These are phyloP conservation scores for Ceratocystis harringtonii DNA, from an alignment of 2,329 filamentous ascomycete species.

Conservation along the genomic window DNA sequence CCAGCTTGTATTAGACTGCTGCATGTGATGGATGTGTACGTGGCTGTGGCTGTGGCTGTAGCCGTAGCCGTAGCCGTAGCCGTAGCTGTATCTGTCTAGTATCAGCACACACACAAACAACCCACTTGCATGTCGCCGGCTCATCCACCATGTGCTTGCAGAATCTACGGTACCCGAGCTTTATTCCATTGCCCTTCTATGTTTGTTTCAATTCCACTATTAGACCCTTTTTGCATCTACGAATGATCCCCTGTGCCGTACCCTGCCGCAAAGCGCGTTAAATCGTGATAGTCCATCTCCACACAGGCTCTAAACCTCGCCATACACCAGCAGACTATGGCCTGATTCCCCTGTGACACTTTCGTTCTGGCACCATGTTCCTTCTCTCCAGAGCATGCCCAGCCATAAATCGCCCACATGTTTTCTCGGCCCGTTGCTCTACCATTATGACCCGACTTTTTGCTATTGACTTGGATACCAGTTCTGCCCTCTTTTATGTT, in stretches of 20 bases:
- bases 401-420: background rate
- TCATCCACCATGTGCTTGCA: background rate
- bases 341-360: background rate
- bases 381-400: background rate
- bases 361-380: background rate
- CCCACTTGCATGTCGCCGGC: background rate
- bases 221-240: background rate
- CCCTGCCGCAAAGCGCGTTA: background rate
- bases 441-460: background rate
- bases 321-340: background rate
- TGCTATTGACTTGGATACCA: background rate
- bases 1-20: too few species aligned
- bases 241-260: background rate
- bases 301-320: background rate
- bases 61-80: background rate
- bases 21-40: too few species aligned
- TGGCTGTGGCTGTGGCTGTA: too few species aligned
- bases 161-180: too few species aligned
- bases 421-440: background rate
- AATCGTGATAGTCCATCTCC: background rate
- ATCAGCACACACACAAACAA: background rate
- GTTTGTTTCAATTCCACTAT: background rate
- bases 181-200: background rate
- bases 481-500: background rate
- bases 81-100: background rate